phyloP scores from a whole-genome alignment of 768 basidiomycete genomes.

The Fistulinella prunicolor region DNA sequence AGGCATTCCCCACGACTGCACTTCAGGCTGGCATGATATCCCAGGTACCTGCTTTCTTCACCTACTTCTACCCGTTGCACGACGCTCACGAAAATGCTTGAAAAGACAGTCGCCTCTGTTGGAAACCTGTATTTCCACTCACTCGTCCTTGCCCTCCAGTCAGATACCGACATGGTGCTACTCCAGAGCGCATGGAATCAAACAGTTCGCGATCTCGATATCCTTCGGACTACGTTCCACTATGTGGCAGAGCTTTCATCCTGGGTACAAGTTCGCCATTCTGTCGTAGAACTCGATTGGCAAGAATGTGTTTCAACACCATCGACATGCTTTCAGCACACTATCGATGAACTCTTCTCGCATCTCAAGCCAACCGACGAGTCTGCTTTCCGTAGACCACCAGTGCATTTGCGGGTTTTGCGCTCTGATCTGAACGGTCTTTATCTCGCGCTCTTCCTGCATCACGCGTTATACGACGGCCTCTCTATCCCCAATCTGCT shows the following conservation, averaged over 20 bases:
- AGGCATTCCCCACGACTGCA: constrained; percentile 40
- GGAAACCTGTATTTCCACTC: constrained; percentile 33
- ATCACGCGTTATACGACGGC: constrained; percentile 50
- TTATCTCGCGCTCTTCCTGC: constrained; percentile 40
- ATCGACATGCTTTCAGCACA: constrained; percentile 9
- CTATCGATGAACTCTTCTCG: constrained; percentile 10
- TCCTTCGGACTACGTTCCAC: constrained; percentile 49
- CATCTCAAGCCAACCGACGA: constrained; percentile 17
- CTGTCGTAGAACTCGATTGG: constrained; percentile 23
- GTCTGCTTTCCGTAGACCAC: constrained; percentile 29
- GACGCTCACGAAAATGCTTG: neutral
- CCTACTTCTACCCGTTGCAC: neutral
- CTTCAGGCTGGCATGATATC: constrained; percentile 51
- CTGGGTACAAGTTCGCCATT: constrained; percentile 32
- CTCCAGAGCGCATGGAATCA: constrained; percentile 38
- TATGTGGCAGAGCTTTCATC: constrained; percentile 35
- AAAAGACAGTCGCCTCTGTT: constrained; percentile 29
- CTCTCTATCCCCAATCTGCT: constrained; percentile 39
- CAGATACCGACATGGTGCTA: constrained; percentile 22
- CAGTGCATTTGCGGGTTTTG: constrained; percentile 27
- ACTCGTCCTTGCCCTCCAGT: constrained; percentile 24
- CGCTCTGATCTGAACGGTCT: constrained; percentile 1
- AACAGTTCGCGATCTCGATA: constrained; percentile 32
- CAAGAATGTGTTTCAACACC: constrained; percentile 11
- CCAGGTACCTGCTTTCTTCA: constrained; percentile 32